These are phyloP conservation scores for Purshia tridentata DNA, from an alignment of 306 rosid genomes.

Conservation along the genomic window DNA sequence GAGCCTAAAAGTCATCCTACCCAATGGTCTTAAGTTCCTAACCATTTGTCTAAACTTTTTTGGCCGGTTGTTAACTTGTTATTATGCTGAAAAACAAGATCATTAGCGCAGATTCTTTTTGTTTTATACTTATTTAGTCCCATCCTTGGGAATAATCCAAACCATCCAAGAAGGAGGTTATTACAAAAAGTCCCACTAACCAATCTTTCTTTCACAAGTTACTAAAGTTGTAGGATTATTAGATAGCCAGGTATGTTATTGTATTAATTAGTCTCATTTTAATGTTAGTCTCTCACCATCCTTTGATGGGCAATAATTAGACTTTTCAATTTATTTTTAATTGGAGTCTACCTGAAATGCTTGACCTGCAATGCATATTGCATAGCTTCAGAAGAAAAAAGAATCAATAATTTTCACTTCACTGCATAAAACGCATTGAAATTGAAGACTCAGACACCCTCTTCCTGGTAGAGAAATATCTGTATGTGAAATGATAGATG, in stretches of 20 bases:
- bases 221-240: conserved; percentile 22
- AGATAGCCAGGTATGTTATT: conserved; percentile 35
- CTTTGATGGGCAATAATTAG: conserved; percentile 16
- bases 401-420: too few species aligned
- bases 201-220: conserved; percentile 23
- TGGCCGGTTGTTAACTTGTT: conserved; percentile 23
- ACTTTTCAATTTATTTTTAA: conserved; percentile 12
- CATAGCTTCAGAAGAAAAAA: too few species aligned
- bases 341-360: conserved; percentile 34
- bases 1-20: conserved; percentile 16
- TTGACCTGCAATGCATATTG: conserved; percentile 14
- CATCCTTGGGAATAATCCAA: conserved; percentile 43
- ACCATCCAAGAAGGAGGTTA: conserved; percentile 22
- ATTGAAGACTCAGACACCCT: too few species aligned
- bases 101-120: conserved; percentile 10
- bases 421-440: too few species aligned
- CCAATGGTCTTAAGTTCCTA: conserved; percentile 25
- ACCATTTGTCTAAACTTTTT: conserved; percentile 36
- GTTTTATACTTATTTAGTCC: conserved; percentile 26
- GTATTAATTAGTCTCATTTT: conserved; percentile 24
- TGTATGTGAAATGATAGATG: conserved; percentile 18
- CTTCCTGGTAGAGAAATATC: not conserved
- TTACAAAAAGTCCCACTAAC: conserved; percentile 27
- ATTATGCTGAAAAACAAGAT: conserved; percentile 8
- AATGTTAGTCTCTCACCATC: conserved; percentile 24